A percentile compares a stretch with the other conserved stretches of the same genome.
These are phyloP conservation scores for sunflower (Helianthus annuus) DNA, from an alignment of 129 eudicot genomes.

Conservation along the genomic window HanXRQr2.0-SUNRISE NC_035448.2:191013621-191014120, in stretches of 20 bases:
- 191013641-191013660: too few species aligned
- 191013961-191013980: slow-evolving; percentile 35
- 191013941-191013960: slow-evolving; percentile 43
- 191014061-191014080: background rate
- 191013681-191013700: too few species aligned
- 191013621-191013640: too few species aligned
- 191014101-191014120: slow-evolving; percentile 9
- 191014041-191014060: slow-evolving; percentile 31
- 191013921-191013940: slow-evolving; percentile 21
- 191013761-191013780: slow-evolving; percentile 38
- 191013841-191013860: slow-evolving; percentile 30
- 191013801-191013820: slow-evolving; percentile 63
- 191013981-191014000: slow-evolving; percentile 37
- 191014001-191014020: slow-evolving; percentile 33
- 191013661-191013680: too few species aligned
- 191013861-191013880: slow-evolving; percentile 45
- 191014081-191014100: slow-evolving; percentile 10
- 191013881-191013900: slow-evolving; percentile 30
- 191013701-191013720: background rate
- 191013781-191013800: slow-evolving; percentile 41
- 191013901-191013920: slow-evolving; percentile 25
- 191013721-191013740: background rate
- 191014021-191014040: slow-evolving; percentile 15
- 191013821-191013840: slow-evolving; percentile 30
- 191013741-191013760: slow-evolving; percentile 47